A percentile compares a stretch with the other conserved stretches of the same genome.
phyloP scores from a whole-genome alignment of 768 basidiomycete genomes.

The Hericium coralloides region DNA sequence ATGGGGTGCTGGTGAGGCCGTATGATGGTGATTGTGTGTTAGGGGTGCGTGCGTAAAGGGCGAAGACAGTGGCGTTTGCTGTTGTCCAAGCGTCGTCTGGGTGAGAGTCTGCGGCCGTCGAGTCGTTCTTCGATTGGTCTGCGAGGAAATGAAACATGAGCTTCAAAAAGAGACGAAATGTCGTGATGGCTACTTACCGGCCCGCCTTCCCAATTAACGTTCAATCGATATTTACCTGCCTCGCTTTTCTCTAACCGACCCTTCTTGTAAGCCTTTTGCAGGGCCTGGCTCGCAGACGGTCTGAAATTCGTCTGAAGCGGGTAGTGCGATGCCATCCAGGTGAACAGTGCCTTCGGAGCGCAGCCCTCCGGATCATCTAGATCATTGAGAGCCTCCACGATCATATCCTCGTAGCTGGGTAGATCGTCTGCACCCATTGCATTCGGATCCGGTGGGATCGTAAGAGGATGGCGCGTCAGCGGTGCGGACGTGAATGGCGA shows the following conservation, averaged over 20 bases:
- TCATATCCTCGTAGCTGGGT: constrained; percentile 90
- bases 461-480: constrained; percentile 8
- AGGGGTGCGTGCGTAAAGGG: constrained; percentile 57
- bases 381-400: constrained; percentile 67
- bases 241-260: constrained; percentile 71
- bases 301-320: constrained; percentile 85
- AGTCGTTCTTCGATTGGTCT: constrained; percentile 74
- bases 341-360: constrained; percentile 75
- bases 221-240: constrained; percentile 70
- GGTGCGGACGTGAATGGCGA: constrained; percentile 13
- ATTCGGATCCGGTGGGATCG: constrained; percentile 18
- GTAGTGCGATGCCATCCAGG: constrained; percentile 77
- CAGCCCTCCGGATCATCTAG: constrained; percentile 64
- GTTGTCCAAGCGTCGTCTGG: constrained; percentile 20
- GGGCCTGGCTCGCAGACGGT: constrained; percentile 81
- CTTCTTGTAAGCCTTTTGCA: constrained; percentile 79
- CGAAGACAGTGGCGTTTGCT: constrained; percentile 25
- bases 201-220: constrained; percentile 73
- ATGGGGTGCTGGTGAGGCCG: constrained; percentile 6
- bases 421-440: constrained; percentile 38
- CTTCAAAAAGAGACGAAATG: not conserved
- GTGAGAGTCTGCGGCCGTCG: constrained; percentile 61
- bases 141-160: not conserved
- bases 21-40: constrained; percentile 17
- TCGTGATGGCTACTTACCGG: constrained; percentile 39